Conservation (phyloP, 2,329 filamentous ascomycete genomes). For the Cladobotryum mycophilum region DNA sequence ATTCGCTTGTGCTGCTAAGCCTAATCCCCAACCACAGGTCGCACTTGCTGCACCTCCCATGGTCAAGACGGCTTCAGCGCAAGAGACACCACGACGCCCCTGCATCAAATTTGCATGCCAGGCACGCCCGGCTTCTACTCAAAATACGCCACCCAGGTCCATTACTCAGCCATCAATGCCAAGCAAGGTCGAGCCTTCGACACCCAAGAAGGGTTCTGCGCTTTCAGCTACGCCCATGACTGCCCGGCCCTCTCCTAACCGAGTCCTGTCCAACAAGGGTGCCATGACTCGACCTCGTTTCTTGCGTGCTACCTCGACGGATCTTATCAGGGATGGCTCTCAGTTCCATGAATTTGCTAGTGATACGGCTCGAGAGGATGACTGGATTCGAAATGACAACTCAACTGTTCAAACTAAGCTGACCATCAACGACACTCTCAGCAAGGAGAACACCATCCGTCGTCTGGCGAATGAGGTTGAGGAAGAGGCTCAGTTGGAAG, state of each 20-base stretch:
- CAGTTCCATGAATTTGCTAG: constrained; percentile 90
- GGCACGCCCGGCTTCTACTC: constrained; percentile 41
- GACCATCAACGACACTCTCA: constrained; percentile 82
- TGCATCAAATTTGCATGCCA: constrained; percentile 73
- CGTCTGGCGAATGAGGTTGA: constrained; percentile 84
- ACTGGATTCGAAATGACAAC: constrained; percentile 75
- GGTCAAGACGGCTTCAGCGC: constrained; percentile 26
- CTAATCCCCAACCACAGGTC: constrained; percentile 37
- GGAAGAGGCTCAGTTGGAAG: constrained; percentile 73
- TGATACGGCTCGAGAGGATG: constrained; percentile 73
- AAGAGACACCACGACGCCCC: constrained; percentile 44
- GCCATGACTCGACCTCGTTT: constrained; percentile 35
- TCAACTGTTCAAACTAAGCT: constrained; percentile 61
- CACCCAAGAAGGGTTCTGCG: constrained; percentile 23
- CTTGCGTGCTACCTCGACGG: constrained; percentile 43
- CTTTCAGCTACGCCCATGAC: constrained; percentile 17
- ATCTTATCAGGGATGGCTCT: constrained; percentile 49
- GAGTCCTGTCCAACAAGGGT: constrained; percentile 17
- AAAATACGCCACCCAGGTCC: constrained; percentile 30
- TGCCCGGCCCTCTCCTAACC: constrained; percentile 16
- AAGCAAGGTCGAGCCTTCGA: constrained; percentile 20
- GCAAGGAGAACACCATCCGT: constrained; percentile 84
- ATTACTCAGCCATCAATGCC: constrained; percentile 6
- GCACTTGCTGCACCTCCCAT: constrained; percentile 28
- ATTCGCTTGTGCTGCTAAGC: constrained; percentile 75